phyloP scores from a whole-genome alignment of 345 rosid species.

The Psidium friedrichsthalianum region DNA sequence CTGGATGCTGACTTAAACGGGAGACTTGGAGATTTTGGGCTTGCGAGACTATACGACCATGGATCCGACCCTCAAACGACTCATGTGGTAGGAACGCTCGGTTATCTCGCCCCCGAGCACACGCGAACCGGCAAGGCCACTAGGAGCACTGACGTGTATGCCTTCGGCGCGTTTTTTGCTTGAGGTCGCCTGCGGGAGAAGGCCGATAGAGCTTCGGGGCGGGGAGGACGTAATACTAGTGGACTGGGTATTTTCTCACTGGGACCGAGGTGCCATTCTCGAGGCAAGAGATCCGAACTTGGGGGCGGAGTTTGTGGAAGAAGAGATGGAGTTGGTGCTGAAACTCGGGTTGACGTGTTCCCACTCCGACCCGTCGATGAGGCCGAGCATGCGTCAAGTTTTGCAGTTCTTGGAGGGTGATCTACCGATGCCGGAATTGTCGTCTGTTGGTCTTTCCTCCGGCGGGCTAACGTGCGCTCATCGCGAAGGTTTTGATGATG shows the following conservation, averaged over 20 bases:
- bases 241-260: conserved; percentile 26
- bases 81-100: conserved; percentile 27
- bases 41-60: conserved; percentile 28
- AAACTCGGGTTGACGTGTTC: conserved; percentile 32
- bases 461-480: not conserved
- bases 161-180: conserved; percentile 37
- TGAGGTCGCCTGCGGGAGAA: conserved; percentile 40
- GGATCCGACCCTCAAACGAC: conserved; percentile 29
- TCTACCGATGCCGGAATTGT: not conserved
- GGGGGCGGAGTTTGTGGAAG: not conserved
- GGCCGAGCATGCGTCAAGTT: conserved; percentile 26
- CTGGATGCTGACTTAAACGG: conserved; percentile 25
- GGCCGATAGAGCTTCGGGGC: conserved; percentile 14
- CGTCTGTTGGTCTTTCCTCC: not conserved
- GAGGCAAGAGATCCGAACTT: conserved; percentile 24
- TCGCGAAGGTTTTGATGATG: not conserved
- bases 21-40: conserved; percentile 41
- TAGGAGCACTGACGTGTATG: conserved; percentile 25
- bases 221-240: conserved; percentile 13
- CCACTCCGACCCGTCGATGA: conserved; percentile 10
- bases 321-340: conserved; percentile 35
- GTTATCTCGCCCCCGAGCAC: conserved; percentile 46
- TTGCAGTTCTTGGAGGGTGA: conserved; percentile 4
- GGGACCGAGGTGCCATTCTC: conserved; percentile 20
- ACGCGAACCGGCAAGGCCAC: conserved; percentile 27